Evolutionary conservation across 495 filamentous ascomycete species (phyloP).

Genomic region (Parmelia sp.): DNA sequence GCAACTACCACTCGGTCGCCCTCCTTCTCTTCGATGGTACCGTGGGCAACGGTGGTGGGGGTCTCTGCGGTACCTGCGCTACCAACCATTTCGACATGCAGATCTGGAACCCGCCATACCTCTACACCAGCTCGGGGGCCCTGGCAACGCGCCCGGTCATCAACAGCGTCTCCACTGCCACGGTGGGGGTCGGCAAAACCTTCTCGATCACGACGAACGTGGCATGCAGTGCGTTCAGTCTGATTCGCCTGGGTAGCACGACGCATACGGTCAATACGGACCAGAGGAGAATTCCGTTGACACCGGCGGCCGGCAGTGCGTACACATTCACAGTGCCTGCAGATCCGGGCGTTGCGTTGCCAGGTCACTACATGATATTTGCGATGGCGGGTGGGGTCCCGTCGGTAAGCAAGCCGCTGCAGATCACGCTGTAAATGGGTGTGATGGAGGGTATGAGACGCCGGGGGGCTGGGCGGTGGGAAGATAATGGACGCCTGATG

Average conservation of each 20-base stretch:
- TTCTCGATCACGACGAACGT: constrained; percentile 36
- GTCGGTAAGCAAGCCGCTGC: neutral
- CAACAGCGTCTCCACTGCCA: constrained; percentile 24
- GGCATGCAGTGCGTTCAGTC: constrained; percentile 22
- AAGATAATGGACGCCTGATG: neutral
- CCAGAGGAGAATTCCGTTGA: constrained; percentile 41
- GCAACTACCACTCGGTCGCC: constrained; percentile 45
- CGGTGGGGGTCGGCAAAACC: constrained; percentile 30
- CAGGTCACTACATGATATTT: constrained; percentile 49
- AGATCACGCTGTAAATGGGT: neutral
- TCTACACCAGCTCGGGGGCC: constrained; percentile 37
- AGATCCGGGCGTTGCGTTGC: constrained; percentile 40
- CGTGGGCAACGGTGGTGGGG: constrained; percentile 46
- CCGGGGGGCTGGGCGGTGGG: neutral
- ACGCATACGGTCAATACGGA: constrained; percentile 50
- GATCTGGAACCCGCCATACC: constrained; percentile 44
- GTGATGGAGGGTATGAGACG: neutral
- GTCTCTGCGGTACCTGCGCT: constrained; percentile 41
- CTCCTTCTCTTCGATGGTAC: constrained; percentile 48
- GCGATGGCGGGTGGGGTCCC: constrained; percentile 39
- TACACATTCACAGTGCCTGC: constrained; percentile 34
- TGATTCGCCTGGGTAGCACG: constrained; percentile 32
- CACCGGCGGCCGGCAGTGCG: constrained; percentile 9
- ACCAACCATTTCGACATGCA: constrained; percentile 49
- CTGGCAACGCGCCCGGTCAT: constrained; percentile 36